A percentile compares a stretch with the other conserved stretches of the same genome.
Evolutionary conservation across 257 asterid genomes (phyloP).

Genomic region (Solanum clarkiae): DNA sequence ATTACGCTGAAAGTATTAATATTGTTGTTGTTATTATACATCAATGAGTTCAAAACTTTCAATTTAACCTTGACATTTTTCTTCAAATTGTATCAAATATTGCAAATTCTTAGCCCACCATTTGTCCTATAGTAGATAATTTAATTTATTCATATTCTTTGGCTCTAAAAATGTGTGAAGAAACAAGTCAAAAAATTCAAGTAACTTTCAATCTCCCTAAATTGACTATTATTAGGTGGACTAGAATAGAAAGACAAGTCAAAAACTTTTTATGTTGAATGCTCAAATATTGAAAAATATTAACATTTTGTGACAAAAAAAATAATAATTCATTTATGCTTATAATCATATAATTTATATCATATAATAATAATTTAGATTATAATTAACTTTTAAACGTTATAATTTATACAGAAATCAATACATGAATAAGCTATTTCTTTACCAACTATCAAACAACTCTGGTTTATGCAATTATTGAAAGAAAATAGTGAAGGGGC

Average conservation of each 20-base stretch:
- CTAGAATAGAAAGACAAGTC: background rate
- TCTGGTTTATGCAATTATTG: background rate
- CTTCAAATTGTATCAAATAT: background rate
- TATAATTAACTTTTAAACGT: no score
- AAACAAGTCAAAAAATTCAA: background rate
- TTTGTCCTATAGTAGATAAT: background rate
- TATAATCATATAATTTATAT: background rate
- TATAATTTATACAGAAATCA: no score
- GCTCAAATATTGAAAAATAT: background rate
- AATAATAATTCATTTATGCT: background rate
- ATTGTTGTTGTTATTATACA: background rate
- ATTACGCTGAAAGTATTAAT: no score
- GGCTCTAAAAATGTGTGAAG: background rate
- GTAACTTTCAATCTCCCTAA: background rate
- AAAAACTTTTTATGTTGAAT: background rate
- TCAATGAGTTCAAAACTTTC: background rate
- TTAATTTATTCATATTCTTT: background rate
- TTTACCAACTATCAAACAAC: no score
- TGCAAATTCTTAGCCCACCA: background rate
- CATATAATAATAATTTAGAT: no score
- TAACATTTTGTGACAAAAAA: background rate
- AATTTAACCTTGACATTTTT: background rate
- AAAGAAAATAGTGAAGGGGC: background rate
- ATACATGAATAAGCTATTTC: no score
- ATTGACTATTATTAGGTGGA: background rate